Conservation (phyloP, 768 basidiomycete species). For the Fibroporia radiculosa region DNA sequence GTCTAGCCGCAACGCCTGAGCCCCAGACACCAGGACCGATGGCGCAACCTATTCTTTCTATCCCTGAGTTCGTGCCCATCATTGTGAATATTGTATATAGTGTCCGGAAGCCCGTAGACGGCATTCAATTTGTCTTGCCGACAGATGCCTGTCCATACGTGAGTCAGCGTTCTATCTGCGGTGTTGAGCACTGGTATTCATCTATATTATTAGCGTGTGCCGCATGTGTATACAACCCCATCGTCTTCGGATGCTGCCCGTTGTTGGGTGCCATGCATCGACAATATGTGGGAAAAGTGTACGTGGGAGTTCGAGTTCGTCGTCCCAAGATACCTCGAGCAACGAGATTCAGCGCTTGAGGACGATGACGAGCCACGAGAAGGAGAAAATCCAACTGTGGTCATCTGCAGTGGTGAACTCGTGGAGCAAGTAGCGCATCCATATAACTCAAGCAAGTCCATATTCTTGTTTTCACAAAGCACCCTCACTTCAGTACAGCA, state of each 20-base stretch:
- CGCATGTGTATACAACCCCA: constrained; percentile 87
- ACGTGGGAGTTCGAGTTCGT: constrained; percentile 99
- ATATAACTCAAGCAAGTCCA: constrained; percentile 86
- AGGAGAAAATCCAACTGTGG: constrained; percentile 66
- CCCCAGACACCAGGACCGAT: constrained; percentile 56
- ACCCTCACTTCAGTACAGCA: constrained; percentile 92
- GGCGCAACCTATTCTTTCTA: constrained; percentile 25
- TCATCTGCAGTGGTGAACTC: constrained; percentile 90
- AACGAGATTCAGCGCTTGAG: constrained; percentile 39
- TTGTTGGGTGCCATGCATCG: constrained; percentile 98
- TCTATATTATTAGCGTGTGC: constrained; percentile 58
- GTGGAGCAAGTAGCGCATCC: constrained; percentile 95
- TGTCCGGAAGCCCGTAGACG: constrained; percentile 75
- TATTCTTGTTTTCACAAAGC: constrained; percentile 86
- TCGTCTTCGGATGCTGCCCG: constrained; percentile 87
- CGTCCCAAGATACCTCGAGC: constrained; percentile 78
- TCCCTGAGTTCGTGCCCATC: constrained; percentile 70
- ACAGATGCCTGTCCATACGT: constrained; percentile 82
- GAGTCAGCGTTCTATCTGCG: constrained; percentile 30
- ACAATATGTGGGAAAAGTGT: constrained; percentile 91
- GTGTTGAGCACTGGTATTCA: constrained; percentile 2
- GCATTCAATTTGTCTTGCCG: constrained; percentile 77
- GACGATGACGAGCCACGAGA: constrained; percentile 37
- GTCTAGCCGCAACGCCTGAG: constrained; percentile 69
- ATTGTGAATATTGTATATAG: constrained; percentile 74